Evolutionary conservation across 1,284 basidiomycete species (phyloP), one percentile per base, ranked within the genome.

Genomic region (Ceratobasidium sp.): DNA sequence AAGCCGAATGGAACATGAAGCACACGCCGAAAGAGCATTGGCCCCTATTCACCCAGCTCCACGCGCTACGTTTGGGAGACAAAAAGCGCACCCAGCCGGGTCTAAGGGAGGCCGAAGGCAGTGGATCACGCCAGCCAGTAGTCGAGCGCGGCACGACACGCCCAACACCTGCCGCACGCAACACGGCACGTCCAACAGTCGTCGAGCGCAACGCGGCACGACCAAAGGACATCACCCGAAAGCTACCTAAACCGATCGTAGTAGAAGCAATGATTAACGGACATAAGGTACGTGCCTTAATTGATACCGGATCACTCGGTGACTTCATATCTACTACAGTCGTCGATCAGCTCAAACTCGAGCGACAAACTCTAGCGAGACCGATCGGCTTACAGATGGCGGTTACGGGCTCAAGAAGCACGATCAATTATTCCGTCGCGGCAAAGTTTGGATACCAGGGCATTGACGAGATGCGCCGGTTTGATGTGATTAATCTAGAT

Each of bases 241-340:
- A 20, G 9, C 15, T 57, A 17, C 54, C 54, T 23, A 57, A n/a
- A 4, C 33, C 33, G 33, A 33, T 33, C 1, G 33, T 33, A 33
- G 33, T 33, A 4, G 33, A 33, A 33, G 33, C 33, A 4, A 33
- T 4, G 33, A 33, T 33, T 33, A 33, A 33, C 4, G 33, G 33
- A 33, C 33, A 33, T 4, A 33, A 33, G 33, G 33, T 33, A 33
- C 33, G 33, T 33, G 54, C 85, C 0, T 61, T 86, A 50, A 52
- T 86, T 0, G 84, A 86, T 66, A 80, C 83, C 0, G 85, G 85
- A 0, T 86, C 84, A 0, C 75, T 84, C 0, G 83, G 81, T 0
- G 85, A 86, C 79, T 85, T 86, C 70, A 82, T 86, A n/a, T 85
- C 85, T 1, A 80, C 82, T 3, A 83, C 80, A 12, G 59, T 85